Evolutionary conservation across 108 stramenopile genomes (phyloP), one percentile per base, ranked within the genome.

Genomic region (Asterionellopsis glacialis): DNA sequence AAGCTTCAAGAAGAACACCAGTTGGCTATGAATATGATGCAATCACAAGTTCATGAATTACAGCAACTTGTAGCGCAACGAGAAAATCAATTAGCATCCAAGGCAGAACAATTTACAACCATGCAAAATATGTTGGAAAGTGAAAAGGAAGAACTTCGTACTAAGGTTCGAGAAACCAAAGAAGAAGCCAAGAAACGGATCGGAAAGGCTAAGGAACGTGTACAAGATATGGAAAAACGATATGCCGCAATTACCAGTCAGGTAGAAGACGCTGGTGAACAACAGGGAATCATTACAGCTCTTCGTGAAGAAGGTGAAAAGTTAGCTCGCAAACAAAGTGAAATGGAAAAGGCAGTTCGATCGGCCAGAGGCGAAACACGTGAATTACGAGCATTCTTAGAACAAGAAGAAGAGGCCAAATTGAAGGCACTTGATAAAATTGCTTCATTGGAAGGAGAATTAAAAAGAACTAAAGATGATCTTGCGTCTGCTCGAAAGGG

Each of bases 171-270:
- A 21, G 80, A 87, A 52, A 86, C 88, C 47, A 90, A 90, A 47
- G 88, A 90, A 44, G 88, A 87, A 75, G 85, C 90, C 28, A 91
- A 83, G 47, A 80, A 69, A 52, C 79, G 90, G 3, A 76, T 87
- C 39, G 45, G 52, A 7, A 64, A 63, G 23, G 82, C 90, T 24
- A 83, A 80, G 59, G 90, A 91, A 59, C 81, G 85, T 9, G 80
- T 83, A 13, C 84, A 91, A 54, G 84, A 83, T 40, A 75, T 75
- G 65, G 68, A 79, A 64, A 41, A 14, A 42, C 50, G 58, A 45
- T 51, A 75, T 2, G 56, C 72, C 0, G 74, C 75, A 16, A 18
- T 16, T 14, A 55, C 39, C 9, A 69, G 51, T 45, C 64, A 45
- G 23, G 53, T 15, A 27, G 53, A 77, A 16, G 61, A 61, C 40